Percentiles rank a stretch among this genome's conserved stretches.
These are phyloP conservation scores for Microdochium paspali DNA, from an alignment of 2,329 filamentous ascomycete species.

Conservation along the genomic window DNA sequence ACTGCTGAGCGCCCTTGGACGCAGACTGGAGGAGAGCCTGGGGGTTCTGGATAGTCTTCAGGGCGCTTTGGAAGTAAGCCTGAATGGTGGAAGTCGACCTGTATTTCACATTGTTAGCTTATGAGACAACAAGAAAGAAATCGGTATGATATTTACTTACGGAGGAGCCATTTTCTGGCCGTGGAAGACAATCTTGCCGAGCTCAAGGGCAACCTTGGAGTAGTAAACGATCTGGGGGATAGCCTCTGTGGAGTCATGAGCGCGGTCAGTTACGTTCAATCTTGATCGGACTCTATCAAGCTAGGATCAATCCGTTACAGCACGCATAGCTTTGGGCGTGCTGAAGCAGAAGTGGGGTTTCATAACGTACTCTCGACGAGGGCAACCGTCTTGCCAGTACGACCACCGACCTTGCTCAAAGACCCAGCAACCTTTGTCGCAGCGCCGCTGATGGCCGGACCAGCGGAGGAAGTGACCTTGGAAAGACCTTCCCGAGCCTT, in stretches of 20 bases:
- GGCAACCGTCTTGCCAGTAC: slow-evolving; percentile 67
- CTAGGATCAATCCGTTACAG: too few species aligned
- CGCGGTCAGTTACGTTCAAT: not conserved
- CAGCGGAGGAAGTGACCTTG: slow-evolving; percentile 70
- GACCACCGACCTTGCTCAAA: slow-evolving; percentile 70
- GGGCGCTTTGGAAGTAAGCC: slow-evolving; percentile 68
- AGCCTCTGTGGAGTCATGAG: slow-evolving; percentile 49
- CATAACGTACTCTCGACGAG: slow-evolving; percentile 72
- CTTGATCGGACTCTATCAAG: too few species aligned
- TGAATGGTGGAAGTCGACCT: slow-evolving; percentile 79
- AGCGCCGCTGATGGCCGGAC: slow-evolving; percentile 65
- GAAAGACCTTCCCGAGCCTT: slow-evolving; percentile 80
- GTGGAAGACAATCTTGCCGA: slow-evolving; percentile 78
- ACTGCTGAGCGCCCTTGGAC: slow-evolving; percentile 38
- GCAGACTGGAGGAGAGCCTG: slow-evolving; percentile 40
- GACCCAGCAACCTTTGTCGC: slow-evolving; percentile 57
- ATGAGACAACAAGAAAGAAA: not conserved
- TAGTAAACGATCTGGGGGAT: slow-evolving; percentile 87
- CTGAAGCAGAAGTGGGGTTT: too few species aligned
- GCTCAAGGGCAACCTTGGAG: slow-evolving; percentile 77
- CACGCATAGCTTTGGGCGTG: too few species aligned
- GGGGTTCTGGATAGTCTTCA: slow-evolving; percentile 65
- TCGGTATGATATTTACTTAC: slow-evolving; percentile 50
- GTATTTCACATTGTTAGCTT: slow-evolving; percentile 10
- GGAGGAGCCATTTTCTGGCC: slow-evolving; percentile 89